Evolutionary conservation across 1,139 yeast species (phyloP), one percentile per base, ranked within the genome.

Genomic region (Lodderomyces theae): DNA sequence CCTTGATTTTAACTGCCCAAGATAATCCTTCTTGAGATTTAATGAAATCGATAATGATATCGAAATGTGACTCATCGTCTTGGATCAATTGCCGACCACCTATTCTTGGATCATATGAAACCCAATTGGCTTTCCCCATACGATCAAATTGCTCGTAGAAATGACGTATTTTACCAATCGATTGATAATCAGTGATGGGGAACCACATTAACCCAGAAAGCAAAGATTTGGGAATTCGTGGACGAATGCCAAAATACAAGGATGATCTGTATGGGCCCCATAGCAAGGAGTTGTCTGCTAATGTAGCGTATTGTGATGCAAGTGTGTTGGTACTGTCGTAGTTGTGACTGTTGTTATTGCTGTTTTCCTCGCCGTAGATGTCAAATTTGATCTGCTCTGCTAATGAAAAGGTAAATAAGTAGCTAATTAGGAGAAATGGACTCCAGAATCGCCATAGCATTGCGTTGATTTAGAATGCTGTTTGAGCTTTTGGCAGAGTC

Each of bases 241-340:
- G 96, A 38, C 92, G 72, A 34, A 92, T 64, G 1, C 98, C 97
- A 50, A 90, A 71, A 62, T 90, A 92, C 37, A 88, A 69, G 42
- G 88, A 85, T 10, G 97, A 82, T 51, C 97, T 66, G 62, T 90
- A 92, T 0, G 97, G 95, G 0, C 96, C 97, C 98, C 98, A 92
- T 26, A 71, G 50, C 32, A 72, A 58, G 4, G 75, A 67, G 38
- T 61, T 60, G 41, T 64, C 58, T 3, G 73, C 61, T 22, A 61
- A 37, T 30, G 52, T 51, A 21, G 56, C 49, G 45, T 63, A 67
- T 22, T 57, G 37, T 1, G 43, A 29, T 5, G 44, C 39, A 9
- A 28, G 31, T 15, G 31, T 28, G 18, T 17, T 28, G 10, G 6
- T n/a, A 11, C 10, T 28, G 18, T 28, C 15, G 31, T 13, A n/a